Conservation (phyloP, 495 filamentous ascomycete species). For the Aspergillus ostianus region DNA sequence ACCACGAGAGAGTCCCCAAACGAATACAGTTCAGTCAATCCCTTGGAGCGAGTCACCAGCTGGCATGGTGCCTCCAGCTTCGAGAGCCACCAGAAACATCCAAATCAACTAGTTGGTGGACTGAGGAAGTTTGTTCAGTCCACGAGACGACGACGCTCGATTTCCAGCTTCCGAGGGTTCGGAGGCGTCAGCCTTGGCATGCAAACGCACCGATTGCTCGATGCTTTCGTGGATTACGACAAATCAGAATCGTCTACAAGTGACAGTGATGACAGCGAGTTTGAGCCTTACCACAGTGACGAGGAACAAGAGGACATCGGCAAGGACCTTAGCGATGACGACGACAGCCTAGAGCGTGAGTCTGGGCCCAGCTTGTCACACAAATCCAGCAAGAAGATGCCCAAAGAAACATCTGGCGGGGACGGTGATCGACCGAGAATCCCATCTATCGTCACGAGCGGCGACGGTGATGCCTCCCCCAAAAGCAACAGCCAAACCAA, state of each 20-base stretch:
- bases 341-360: neutral
- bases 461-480: slow-evolving; percentile 39
- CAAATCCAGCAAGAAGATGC: slow-evolving; percentile 5
- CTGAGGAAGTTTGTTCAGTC: slow-evolving; percentile 50
- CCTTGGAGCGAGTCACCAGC: slow-evolving; percentile 30
- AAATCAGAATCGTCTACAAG: slow-evolving; percentile 47
- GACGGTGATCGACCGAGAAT: slow-evolving; percentile 16
- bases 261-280: slow-evolving; percentile 46
- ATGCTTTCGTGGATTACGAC: slow-evolving; percentile 59
- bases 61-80: slow-evolving; percentile 58
- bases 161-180: slow-evolving; percentile 61
- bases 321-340: slow-evolving; percentile 5
- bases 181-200: slow-evolving; percentile 69
- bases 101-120: slow-evolving; percentile 43
- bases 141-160: slow-evolving; percentile 56
- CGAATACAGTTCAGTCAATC: slow-evolving; percentile 15
- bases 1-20: slow-evolving; percentile 21
- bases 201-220: slow-evolving; percentile 69
- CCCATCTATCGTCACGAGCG: slow-evolving; percentile 49
- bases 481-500: slow-evolving; percentile 31
- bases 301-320: slow-evolving; percentile 31
- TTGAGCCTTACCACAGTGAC: slow-evolving; percentile 39
- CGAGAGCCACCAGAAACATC: slow-evolving; percentile 44
- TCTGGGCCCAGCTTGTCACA: neutral
- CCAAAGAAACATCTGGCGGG: slow-evolving; percentile 3